phyloP scores from a whole-genome alignment of 1,284 basidiomycete genomes.

The Ceratobasidium sp. region DNA sequence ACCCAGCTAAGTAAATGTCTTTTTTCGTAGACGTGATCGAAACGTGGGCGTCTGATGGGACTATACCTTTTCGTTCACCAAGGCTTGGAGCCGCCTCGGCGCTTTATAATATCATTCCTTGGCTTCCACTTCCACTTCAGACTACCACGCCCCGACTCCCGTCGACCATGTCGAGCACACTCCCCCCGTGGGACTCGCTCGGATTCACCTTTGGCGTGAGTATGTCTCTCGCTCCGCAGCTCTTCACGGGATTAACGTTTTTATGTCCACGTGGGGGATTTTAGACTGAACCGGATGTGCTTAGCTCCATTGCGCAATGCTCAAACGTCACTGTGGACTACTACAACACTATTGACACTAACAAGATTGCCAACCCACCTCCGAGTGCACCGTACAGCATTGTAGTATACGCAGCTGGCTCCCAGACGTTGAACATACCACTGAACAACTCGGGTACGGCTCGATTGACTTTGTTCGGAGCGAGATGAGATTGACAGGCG shows the following conservation, averaged over 20 bases:
- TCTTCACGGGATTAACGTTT: background rate
- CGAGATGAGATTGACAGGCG: background rate
- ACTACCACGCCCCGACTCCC: background rate
- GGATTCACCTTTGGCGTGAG: conserved; percentile 31
- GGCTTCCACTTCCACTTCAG: background rate
- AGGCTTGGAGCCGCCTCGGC: background rate
- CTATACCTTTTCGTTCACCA: background rate
- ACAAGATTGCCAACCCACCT: conserved; percentile 2
- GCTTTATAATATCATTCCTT: background rate
- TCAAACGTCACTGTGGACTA: conserved; percentile 14
- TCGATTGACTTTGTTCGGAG: background rate
- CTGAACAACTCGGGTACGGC: conserved; percentile 19
- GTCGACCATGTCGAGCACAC: conserved; percentile 15
- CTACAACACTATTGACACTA: background rate
- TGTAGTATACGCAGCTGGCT: conserved; percentile 24
- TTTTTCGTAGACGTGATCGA: background rate
- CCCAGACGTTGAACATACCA: background rate
- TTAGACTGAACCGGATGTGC: background rate
- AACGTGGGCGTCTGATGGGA: background rate
- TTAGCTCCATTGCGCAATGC: conserved; percentile 10
- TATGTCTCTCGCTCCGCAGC: background rate
- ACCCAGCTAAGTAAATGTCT: background rate
- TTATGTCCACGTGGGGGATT: background rate
- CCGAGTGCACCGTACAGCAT: conserved; percentile 10
- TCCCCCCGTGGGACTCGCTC: conserved; percentile 34